phyloP scores from a whole-genome alignment of 352 stramenopile species.

The Blastocystis sp. region DNA sequence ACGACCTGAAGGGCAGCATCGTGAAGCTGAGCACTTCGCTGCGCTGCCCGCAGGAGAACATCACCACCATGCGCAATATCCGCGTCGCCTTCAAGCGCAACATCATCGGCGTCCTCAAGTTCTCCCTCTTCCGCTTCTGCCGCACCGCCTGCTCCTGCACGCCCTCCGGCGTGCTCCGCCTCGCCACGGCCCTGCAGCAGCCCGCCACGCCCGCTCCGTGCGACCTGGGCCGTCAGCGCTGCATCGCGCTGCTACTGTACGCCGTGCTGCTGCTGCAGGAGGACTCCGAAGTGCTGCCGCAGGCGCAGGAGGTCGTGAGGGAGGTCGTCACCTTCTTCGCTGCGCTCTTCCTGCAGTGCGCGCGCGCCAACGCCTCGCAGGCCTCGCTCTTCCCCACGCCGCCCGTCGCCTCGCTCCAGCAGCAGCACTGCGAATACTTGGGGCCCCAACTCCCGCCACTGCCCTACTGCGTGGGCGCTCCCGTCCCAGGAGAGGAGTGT shows the following conservation, averaged over 20 bases:
- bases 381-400: not conserved
- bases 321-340: not conserved
- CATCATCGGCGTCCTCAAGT: not conserved
- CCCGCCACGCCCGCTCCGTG: not conserved
- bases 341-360: not conserved
- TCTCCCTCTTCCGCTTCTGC: not conserved
- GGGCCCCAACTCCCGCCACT: not conserved
- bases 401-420: not conserved
- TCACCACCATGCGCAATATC: conserved; percentile 28
- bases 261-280: not conserved
- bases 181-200: not conserved
- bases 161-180: not conserved
- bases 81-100: conserved; percentile 9
- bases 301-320: not conserved
- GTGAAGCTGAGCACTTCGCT: conserved; percentile 22
- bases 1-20: conserved; percentile 5
- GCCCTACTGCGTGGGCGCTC: not conserved
- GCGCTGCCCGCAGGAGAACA: conserved; percentile 8
- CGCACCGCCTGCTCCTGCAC: not conserved
- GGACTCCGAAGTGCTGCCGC: not conserved
- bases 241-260: not conserved
- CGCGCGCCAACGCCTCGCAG: not conserved
- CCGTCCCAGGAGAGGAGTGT: no score
- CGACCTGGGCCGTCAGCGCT: not conserved
- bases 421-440: not conserved